Evolutionary conservation across 768 basidiomycete genomes (phyloP).

Genomic region (Nevesoporus exiguus): DNA sequence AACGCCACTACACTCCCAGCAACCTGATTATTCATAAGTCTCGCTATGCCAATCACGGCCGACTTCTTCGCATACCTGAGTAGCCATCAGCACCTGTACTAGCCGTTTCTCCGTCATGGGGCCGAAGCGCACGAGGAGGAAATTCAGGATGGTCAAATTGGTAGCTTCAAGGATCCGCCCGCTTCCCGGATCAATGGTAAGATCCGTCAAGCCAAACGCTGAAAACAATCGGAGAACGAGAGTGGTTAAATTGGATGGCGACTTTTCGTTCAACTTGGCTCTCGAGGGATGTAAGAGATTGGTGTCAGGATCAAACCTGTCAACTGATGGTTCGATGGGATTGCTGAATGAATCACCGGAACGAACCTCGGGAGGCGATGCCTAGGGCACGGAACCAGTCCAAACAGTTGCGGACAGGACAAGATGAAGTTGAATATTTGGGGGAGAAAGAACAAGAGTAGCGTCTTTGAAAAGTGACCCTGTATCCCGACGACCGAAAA

Average conservation of each 20-base stretch:
- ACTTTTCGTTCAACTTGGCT: conserved; percentile 48
- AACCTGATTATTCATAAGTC: conserved; percentile 40
- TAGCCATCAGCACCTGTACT: conserved; percentile 64
- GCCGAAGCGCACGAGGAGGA: conserved; percentile 74
- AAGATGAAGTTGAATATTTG: conserved; percentile 97
- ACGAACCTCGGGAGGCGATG: conserved; percentile 88
- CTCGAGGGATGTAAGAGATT: conserved; percentile 79
- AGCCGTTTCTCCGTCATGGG: conserved; percentile 84
- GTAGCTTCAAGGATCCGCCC: conserved; percentile 67
- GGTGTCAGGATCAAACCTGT: conserved; percentile 70
- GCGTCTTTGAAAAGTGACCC: conserved; percentile 95
- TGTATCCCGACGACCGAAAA: conserved; percentile 98
- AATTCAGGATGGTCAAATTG: conserved; percentile 90
- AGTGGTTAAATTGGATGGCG: conserved; percentile 53
- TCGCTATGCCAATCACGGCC: not conserved
- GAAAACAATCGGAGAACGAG: conserved; percentile 59
- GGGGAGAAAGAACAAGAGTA: conserved; percentile 94
- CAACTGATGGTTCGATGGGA: not conserved
- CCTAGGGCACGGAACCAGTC: conserved; percentile 88
- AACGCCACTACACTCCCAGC: conserved; percentile 81
- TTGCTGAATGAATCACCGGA: not conserved
- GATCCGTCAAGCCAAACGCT: conserved; percentile 59
- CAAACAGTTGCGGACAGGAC: conserved; percentile 93
- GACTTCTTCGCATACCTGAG: conserved; percentile 53
- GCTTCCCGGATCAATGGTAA: conserved; percentile 53